phyloP scores from a whole-genome alignment of 192 early-diverging fungal genomes.

The Spizellomyces sp. region DNA sequence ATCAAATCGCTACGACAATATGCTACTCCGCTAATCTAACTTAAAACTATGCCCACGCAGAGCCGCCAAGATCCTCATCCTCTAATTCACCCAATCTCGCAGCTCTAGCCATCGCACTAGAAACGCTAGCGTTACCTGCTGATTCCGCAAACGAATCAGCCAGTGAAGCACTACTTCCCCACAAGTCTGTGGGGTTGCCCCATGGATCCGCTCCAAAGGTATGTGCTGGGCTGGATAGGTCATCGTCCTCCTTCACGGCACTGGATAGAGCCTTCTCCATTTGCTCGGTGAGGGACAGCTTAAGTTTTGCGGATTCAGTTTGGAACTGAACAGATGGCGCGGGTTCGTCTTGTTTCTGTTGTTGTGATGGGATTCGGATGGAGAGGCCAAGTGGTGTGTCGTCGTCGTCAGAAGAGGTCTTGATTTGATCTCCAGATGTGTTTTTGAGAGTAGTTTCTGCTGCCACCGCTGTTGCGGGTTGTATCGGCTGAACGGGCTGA shows the following conservation, averaged over 20 bases:
- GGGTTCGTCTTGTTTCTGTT: neutral
- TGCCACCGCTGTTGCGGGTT: neutral
- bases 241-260: neutral
- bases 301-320: constrained; percentile 4
- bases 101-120: neutral
- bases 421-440: neutral
- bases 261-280: constrained; percentile 22
- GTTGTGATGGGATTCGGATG: neutral
- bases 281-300: constrained; percentile 13
- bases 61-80: constrained; percentile 10
- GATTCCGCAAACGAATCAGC: neutral
- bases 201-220: constrained; percentile 6
- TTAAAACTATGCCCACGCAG: neutral
- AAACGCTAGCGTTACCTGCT: neutral
- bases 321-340: constrained; percentile 1
- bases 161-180: neutral
- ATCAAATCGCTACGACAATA: no score
- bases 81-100: neutral
- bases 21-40: no score
- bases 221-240: neutral
- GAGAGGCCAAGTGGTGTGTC: neutral
- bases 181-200: constrained; percentile 10
- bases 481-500: neutral
- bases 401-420: neutral
- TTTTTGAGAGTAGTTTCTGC: no score